Percentiles rank a stretch among this genome's conserved stretches.
Evolutionary conservation across 2,329 filamentous ascomycete genomes (phyloP).

Genomic region (Blastomyces gilchristii): DNA sequence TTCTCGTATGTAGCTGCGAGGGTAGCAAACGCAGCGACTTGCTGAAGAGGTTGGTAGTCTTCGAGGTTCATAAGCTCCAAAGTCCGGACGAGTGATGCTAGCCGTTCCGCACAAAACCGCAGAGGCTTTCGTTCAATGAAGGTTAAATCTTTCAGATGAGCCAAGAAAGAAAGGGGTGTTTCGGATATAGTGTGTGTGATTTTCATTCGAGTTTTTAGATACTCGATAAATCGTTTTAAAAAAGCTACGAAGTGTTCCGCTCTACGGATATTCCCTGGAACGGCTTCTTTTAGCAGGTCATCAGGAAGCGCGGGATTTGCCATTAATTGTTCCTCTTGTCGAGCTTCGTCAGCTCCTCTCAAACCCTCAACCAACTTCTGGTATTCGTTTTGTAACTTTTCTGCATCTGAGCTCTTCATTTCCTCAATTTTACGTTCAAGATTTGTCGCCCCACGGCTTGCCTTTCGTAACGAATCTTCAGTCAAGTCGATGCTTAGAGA

Average conservation of each 20-base stretch:
- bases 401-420: constrained; percentile 91
- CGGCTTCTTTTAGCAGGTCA: constrained; percentile 87
- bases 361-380: constrained; percentile 89
- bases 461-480: constrained; percentile 84
- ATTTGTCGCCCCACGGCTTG: constrained; percentile 80
- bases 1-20: constrained; percentile 94
- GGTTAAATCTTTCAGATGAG: constrained; percentile 86
- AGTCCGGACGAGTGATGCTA: constrained; percentile 89
- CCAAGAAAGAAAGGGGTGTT: constrained; percentile 85
- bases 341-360: constrained; percentile 74
- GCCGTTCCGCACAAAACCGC: constrained; percentile 80
- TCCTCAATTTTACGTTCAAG: constrained; percentile 83
- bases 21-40: constrained; percentile 95
- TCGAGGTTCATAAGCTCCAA: constrained; percentile 95
- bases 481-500: constrained; percentile 94
- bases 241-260: constrained; percentile 96
- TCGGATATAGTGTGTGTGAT: constrained; percentile 95
- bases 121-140: constrained; percentile 96
- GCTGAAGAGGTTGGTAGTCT: constrained; percentile 91
- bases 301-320: constrained; percentile 88
- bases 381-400: constrained; percentile 91
- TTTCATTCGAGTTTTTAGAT: constrained; percentile 96
- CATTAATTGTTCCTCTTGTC: constrained; percentile 94
- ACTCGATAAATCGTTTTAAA: constrained; percentile 92
- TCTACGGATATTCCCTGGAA: constrained; percentile 89